phyloP scores from a whole-genome alignment of 495 filamentous ascomycete species.

The Viridothelium virens region DNA sequence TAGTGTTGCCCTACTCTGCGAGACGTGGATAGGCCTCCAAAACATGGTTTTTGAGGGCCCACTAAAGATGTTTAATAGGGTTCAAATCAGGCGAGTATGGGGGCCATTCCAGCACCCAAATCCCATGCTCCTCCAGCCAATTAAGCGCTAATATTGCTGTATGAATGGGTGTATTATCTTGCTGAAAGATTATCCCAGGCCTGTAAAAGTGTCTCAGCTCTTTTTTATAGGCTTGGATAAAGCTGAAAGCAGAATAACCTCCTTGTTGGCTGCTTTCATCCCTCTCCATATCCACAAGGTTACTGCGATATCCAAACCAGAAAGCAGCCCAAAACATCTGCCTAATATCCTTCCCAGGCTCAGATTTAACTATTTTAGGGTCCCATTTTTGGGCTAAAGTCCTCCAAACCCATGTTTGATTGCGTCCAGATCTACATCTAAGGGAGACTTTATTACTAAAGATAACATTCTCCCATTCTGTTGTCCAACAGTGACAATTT shows the following conservation, averaged over 20 bases:
- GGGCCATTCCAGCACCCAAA: conserved; percentile 17
- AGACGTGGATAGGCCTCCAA: conserved; percentile 15
- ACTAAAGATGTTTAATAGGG: conserved; percentile 17
- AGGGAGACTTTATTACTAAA: conserved; percentile 11
- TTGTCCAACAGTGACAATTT: not conserved
- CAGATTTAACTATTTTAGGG: not conserved
- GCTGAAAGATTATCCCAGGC: conserved; percentile 15
- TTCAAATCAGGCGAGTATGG: conserved; percentile 19
- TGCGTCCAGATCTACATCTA: not conserved
- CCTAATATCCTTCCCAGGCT: not conserved
- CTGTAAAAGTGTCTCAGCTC: not conserved
- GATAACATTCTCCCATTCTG: conserved; percentile 5
- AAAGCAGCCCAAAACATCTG: conserved; percentile 8
- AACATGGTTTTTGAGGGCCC: conserved; percentile 13
- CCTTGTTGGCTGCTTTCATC: not conserved
- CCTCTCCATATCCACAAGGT: conserved; percentile 3
- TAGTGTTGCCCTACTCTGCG: not conserved
- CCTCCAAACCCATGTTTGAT: conserved; percentile 9
- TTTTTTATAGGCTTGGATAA: not conserved
- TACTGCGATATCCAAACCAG: not conserved
- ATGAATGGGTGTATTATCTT: conserved; percentile 16
- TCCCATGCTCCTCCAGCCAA: conserved; percentile 14
- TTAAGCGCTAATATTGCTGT: not conserved
- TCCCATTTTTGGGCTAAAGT: not conserved
- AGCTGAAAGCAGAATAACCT: conserved; percentile 9